Conservation (phyloP, 257 asterid genomes). For the Lantana camara region DNA sequence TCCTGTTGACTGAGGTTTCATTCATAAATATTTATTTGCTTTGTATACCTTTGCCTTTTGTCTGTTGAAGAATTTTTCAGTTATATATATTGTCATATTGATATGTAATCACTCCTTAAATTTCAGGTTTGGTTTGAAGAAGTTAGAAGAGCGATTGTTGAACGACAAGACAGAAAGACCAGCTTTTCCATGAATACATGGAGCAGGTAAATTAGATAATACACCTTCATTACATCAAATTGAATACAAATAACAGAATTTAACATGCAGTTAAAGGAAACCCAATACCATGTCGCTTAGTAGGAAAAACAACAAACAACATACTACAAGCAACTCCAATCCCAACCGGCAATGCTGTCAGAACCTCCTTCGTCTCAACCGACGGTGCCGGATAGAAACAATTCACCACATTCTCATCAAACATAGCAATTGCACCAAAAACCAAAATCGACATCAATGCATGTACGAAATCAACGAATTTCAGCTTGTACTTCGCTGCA, state of each 20-base stretch:
- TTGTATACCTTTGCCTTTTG: too few relatives aligned
- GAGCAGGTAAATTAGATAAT: background rate
- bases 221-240: constrained; percentile 13
- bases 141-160: too few relatives aligned
- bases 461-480: constrained; percentile 73
- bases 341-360: constrained; percentile 78
- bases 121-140: too few relatives aligned
- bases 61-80: too few relatives aligned
- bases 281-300: constrained; percentile 87
- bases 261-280: constrained; percentile 64
- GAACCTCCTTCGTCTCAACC: constrained; percentile 54
- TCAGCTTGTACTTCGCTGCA: constrained; percentile 62
- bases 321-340: constrained; percentile 82
- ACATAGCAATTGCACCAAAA: constrained; percentile 73
- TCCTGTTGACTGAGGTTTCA: too few relatives aligned
- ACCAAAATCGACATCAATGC: constrained; percentile 87
- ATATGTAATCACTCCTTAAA: too few relatives aligned
- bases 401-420: constrained; percentile 66
- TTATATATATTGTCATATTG: too few relatives aligned
- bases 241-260: constrained; percentile 1
- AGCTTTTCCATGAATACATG: too few relatives aligned
- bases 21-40: too few relatives aligned
- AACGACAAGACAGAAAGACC: too few relatives aligned
- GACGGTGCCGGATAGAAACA: constrained; percentile 89
- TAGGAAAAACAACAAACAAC: constrained; percentile 84